phyloP scores from a whole-genome alignment of 148 eudicot species.

The Chenopodium formosanum region DNA sequence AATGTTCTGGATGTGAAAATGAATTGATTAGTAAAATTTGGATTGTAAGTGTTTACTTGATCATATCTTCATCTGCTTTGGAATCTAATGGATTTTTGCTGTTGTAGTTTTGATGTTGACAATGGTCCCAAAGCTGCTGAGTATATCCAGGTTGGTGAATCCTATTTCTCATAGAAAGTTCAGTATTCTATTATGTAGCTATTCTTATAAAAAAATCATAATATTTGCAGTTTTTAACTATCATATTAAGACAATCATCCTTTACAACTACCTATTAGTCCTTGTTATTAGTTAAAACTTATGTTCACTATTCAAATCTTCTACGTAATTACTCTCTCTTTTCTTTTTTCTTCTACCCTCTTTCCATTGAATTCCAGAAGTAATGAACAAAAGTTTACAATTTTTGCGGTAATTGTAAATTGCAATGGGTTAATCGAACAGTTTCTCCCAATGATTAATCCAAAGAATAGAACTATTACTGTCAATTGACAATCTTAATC shows the following conservation, averaged over 20 bases:
- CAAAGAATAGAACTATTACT: too few relatives aligned
- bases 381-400: too few relatives aligned
- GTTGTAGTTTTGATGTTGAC: conserved; percentile 77
- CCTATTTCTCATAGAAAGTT: conserved; percentile 1
- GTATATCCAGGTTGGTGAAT: conserved; percentile 65
- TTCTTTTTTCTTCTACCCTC: too few relatives aligned
- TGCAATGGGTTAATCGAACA: too few relatives aligned
- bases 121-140: conserved; percentile 97
- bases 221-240: not conserved
- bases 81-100: conserved; percentile 15
- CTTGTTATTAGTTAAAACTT: too few relatives aligned
- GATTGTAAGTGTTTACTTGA: not conserved
- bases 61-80: conserved; percentile 16
- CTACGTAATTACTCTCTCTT: too few relatives aligned
- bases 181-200: not conserved
- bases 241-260: not conserved
- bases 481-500: too few relatives aligned
- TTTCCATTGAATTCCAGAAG: too few relatives aligned
- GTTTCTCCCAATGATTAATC: too few relatives aligned
- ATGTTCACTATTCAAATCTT: too few relatives aligned
- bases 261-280: not conserved
- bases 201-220: not conserved
- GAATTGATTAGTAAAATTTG: not conserved
- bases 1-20: too few relatives aligned
- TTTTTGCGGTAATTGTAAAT: too few relatives aligned